phyloP scores from a whole-genome alignment of 805 yeast species.

The Maudiozyma barnettii region DNA sequence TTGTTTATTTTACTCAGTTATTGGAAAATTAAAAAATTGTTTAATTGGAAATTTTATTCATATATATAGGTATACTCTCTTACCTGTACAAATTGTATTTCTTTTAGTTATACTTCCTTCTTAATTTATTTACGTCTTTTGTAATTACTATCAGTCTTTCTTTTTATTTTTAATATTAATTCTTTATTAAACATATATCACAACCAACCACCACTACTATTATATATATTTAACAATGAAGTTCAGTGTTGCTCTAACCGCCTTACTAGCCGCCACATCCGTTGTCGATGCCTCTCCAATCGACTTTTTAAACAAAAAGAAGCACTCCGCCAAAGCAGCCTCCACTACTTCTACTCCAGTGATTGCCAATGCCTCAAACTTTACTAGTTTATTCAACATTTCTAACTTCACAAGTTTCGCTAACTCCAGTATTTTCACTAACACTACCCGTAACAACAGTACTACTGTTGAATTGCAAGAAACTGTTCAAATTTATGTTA shows the following conservation, averaged over 20 bases:
- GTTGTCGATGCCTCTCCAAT: slow-evolving; percentile 14
- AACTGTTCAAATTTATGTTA: slow-evolving; percentile 14
- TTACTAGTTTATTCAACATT: not conserved
- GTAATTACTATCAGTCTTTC: not conserved
- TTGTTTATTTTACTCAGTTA: too few relatives aligned
- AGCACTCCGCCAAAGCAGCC: not conserved
- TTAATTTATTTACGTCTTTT: too few relatives aligned
- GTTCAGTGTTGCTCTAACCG: slow-evolving; percentile 6
- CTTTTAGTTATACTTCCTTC: too few relatives aligned
- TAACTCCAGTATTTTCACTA: slow-evolving; percentile 3
- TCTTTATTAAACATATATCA: not conserved
- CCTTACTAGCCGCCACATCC: slow-evolving; percentile 10
- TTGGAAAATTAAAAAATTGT: too few relatives aligned
- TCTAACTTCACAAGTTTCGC: not conserved
- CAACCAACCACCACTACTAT: not conserved
- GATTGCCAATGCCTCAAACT: not conserved
- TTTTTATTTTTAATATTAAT: not conserved
- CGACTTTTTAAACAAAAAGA: slow-evolving; percentile 2
- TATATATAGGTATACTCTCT: too few relatives aligned
- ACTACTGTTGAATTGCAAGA: slow-evolving; percentile 4
- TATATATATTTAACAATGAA: slow-evolving; percentile 5
- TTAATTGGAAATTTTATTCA: too few relatives aligned
- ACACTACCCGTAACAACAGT: not conserved
- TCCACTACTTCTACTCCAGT: not conserved
- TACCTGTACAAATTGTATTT: too few relatives aligned